These are phyloP conservation scores for Domatiomyces globalis DNA, from an alignment of 2,329 filamentous ascomycete genomes.

Conservation along the genomic window DNA sequence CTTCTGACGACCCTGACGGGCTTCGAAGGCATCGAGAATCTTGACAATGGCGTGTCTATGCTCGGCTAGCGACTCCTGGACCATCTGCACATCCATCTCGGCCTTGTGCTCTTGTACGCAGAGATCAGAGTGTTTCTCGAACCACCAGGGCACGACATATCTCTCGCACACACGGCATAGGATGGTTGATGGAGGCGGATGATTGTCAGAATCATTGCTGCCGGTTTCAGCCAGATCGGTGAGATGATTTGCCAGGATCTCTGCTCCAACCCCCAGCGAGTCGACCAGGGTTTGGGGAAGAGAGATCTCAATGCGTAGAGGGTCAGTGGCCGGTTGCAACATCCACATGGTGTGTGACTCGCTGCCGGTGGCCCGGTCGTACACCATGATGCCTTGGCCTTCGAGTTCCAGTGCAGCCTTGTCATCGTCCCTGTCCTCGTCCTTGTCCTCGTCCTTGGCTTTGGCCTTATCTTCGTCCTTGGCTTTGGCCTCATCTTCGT, in stretches of 20 bases:
- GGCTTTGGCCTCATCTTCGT: conserved; percentile 21
- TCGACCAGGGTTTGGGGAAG: conserved; percentile 80
- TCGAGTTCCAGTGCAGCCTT: conserved; percentile 56
- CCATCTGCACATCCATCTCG: conserved; percentile 94
- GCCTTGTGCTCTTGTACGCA: conserved; percentile 91
- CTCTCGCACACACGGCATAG: conserved; percentile 95
- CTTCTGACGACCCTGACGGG: conserved; percentile 51
- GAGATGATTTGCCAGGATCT: conserved; percentile 86
- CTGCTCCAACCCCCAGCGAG: conserved; percentile 82
- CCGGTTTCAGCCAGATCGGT: conserved; percentile 77
- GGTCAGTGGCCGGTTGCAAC: conserved; percentile 78
- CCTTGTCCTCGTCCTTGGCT: conserved; percentile 21
- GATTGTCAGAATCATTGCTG: conserved; percentile 58
- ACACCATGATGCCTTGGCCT: conserved; percentile 96
- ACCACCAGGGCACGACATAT: conserved; percentile 98
- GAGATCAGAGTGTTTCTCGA: conserved; percentile 94
- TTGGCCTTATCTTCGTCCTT: conserved; percentile 21
- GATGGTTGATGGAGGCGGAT: conserved; percentile 67
- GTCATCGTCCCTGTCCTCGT: conserved; percentile 21
- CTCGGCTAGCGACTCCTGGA: conserved; percentile 80
- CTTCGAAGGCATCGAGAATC: conserved; percentile 82
- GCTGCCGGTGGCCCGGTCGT: conserved; percentile 70
- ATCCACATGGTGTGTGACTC: conserved; percentile 96
- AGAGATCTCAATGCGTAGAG: conserved; percentile 90
- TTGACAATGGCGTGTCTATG: conserved; percentile 91